A percentile compares a stretch with the other conserved stretches of the same genome.
phyloP scores from a whole-genome alignment of 2,329 filamentous ascomycete genomes.

The Trichoderma afroharzianum region DNA sequence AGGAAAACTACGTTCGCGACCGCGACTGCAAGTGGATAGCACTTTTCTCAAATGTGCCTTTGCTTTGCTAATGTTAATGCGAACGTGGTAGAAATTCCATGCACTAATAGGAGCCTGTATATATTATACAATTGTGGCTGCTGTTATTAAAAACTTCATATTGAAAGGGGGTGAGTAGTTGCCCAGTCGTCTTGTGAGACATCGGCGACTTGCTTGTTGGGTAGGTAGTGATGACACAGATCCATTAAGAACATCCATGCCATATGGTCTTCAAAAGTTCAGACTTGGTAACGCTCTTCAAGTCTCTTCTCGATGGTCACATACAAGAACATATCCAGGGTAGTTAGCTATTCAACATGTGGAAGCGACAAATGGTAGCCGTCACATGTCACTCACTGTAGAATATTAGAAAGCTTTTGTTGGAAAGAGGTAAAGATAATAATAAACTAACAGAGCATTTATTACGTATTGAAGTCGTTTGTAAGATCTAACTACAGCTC shows the following conservation, averaged over 20 bases:
- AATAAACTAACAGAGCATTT: not conserved
- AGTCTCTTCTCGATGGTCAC: not conserved
- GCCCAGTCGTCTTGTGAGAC: not conserved
- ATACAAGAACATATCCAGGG: not conserved
- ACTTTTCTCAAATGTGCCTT: not conserved
- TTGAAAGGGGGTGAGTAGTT: not conserved
- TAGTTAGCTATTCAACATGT: not conserved
- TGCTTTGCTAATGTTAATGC: not conserved
- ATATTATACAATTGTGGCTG: not conserved
- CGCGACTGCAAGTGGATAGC: not conserved
- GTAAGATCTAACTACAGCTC: not conserved
- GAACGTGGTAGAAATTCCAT: not conserved
- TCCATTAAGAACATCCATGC: not conserved
- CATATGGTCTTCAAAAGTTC: not conserved
- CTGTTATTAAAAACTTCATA: not conserved
- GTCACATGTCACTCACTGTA: not conserved
- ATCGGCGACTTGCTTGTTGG: not conserved
- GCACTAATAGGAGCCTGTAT: not conserved
- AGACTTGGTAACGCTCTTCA: not conserved
- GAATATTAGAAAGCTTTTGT: not conserved
- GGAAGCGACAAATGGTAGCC: not conserved
- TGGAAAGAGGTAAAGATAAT: not conserved
- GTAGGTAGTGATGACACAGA: not conserved
- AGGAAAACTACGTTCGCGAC: not conserved
- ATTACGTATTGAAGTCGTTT: not conserved